Conservation (phyloP, 1,284 basidiomycete species). For the Sphaerobolus stellatus region DNA sequence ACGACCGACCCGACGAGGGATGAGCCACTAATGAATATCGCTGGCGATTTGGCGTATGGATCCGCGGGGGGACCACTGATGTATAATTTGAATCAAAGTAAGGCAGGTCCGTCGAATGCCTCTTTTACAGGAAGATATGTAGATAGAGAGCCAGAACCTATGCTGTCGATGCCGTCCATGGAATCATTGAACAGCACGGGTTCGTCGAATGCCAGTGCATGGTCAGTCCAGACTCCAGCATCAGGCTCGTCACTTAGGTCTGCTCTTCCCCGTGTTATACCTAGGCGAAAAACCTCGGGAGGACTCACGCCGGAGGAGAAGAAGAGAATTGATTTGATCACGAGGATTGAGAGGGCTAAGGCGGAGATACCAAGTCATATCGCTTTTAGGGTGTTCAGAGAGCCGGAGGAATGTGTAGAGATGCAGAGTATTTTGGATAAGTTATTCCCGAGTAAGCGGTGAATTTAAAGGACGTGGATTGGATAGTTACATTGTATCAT, state of each 20-base stretch:
- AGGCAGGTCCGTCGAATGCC: not conserved
- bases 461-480: too few species aligned
- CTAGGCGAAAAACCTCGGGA: slow-evolving; percentile 14
- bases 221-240: too few species aligned
- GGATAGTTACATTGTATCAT: too few species aligned
- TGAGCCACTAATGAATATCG: slow-evolving; percentile 25
- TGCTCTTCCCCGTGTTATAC: slow-evolving; percentile 11
- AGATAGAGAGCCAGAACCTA: slow-evolving; percentile 14
- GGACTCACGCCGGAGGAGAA: slow-evolving; percentile 50
- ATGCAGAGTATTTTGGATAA: slow-evolving; percentile 7
- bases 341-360: slow-evolving; percentile 59
- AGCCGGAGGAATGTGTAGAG: slow-evolving; percentile 67
- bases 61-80: slow-evolving; percentile 4
- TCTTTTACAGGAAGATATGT: not conserved
- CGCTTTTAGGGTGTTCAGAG: slow-evolving; percentile 60
- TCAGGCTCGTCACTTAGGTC: slow-evolving; percentile 5
- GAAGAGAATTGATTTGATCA: slow-evolving; percentile 56
- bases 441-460: too few species aligned
- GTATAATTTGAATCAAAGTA: too few species aligned
- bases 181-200: slow-evolving; percentile 12
- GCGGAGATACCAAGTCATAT: slow-evolving; percentile 53
- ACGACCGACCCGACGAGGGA: slow-evolving; percentile 60
- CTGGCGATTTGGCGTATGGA: slow-evolving; percentile 13
- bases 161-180: slow-evolving; percentile 19
- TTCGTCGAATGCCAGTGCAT: too few species aligned